Conservation (phyloP, 176 grass and related monocot species). For the Oryza longistaminata region DNA sequence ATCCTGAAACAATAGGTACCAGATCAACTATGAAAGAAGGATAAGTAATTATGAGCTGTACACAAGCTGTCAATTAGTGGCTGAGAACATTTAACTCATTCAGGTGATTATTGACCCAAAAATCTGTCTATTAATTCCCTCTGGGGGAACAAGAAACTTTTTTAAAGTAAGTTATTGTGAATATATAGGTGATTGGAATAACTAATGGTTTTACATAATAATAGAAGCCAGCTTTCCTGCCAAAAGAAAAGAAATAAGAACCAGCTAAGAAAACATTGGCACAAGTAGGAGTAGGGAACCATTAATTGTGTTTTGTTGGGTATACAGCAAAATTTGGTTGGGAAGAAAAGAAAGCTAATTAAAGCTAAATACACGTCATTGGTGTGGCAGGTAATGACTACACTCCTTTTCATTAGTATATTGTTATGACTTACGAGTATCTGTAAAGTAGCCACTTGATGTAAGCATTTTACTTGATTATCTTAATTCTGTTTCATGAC, state of each 20-base stretch:
- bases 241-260: slow-evolving; percentile 21
- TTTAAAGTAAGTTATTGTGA: slow-evolving; percentile 6
- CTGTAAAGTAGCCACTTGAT: slow-evolving; percentile 44
- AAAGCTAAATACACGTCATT: slow-evolving; percentile 41
- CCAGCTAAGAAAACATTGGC: slow-evolving; percentile 24
- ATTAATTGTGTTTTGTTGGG: slow-evolving; percentile 34
- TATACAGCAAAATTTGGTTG: slow-evolving; percentile 44
- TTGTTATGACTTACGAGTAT: neutral
- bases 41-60: slow-evolving; percentile 37
- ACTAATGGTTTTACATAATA: slow-evolving; percentile 18
- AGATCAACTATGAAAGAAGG: slow-evolving; percentile 32
- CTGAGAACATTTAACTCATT: slow-evolving; percentile 3
- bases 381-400: slow-evolving; percentile 39
- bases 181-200: slow-evolving; percentile 17
- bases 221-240: neutral
- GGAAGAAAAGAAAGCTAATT: slow-evolving; percentile 34
- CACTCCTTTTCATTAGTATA: slow-evolving; percentile 37
- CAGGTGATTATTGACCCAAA: slow-evolving; percentile 1
- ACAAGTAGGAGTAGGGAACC: slow-evolving; percentile 23
- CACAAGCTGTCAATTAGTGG: slow-evolving; percentile 32
- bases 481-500: neutral
- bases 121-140: neutral
- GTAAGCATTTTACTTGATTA: slow-evolving; percentile 3
- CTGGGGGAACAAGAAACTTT: neutral
- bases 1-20: slow-evolving; percentile 35